These are phyloP conservation scores for Triangularia verruculosa DNA, from an alignment of 2,329 filamentous ascomycete species.

Conservation along the genomic window DNA sequence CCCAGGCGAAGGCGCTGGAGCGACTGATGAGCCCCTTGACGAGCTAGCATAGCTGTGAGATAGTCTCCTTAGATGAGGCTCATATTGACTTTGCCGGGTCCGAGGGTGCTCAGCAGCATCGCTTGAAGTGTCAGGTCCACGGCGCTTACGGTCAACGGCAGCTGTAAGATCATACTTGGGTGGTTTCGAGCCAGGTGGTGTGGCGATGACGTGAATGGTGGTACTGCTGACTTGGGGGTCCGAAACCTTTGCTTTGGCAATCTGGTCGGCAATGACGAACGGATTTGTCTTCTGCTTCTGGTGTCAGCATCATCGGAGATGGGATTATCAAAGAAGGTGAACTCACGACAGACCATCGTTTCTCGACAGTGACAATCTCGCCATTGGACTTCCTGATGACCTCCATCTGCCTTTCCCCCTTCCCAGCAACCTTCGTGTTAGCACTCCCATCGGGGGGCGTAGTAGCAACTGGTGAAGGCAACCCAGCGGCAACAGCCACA, in stretches of 20 bases:
- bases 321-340: slow-evolving; percentile 9
- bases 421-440: not conserved
- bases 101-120: not conserved
- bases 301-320: not conserved
- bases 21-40: not conserved
- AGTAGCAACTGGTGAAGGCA: not conserved
- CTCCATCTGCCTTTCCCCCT: not conserved
- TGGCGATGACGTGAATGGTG: slow-evolving; percentile 11
- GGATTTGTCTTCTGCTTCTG: slow-evolving; percentile 23
- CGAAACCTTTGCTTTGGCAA: slow-evolving; percentile 17
- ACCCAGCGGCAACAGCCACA: not conserved
- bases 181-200: slow-evolving; percentile 5
- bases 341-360: slow-evolving; percentile 13
- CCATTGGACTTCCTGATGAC: not conserved
- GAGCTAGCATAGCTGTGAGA: slow-evolving; percentile 4
- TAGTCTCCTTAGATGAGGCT: not conserved
- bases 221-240: slow-evolving; percentile 6
- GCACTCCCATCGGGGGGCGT: not conserved
- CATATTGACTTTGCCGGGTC: not conserved
- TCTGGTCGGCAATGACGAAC: slow-evolving; percentile 28
- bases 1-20: not conserved
- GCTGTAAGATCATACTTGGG: slow-evolving; percentile 4
- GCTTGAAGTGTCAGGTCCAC: not conserved
- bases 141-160: not conserved
- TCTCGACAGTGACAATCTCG: not conserved